These are phyloP conservation scores for Mycena sp. DNA, from an alignment of 1,284 basidiomycete species.

Conservation along the genomic window DNA sequence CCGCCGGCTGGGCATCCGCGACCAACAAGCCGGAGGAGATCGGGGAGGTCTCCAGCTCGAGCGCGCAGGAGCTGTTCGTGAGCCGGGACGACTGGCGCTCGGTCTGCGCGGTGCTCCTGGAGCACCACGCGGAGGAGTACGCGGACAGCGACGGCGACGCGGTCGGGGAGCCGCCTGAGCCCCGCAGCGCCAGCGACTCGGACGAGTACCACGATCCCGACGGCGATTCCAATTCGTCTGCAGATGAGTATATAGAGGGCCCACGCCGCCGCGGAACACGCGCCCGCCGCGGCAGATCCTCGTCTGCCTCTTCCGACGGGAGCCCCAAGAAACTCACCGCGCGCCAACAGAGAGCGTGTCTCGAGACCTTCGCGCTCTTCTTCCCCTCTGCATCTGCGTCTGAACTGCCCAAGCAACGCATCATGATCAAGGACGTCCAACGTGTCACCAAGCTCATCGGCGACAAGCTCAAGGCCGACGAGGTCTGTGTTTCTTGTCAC, in stretches of 20 bases:
- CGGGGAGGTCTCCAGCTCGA: slow-evolving; percentile 26
- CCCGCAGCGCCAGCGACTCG: slow-evolving; percentile 41
- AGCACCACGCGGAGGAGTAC: slow-evolving; percentile 42
- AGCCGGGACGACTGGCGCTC: slow-evolving; percentile 75
- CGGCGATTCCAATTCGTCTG: slow-evolving; percentile 27
- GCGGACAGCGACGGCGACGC: slow-evolving; percentile 40
- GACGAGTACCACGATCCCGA: slow-evolving; percentile 37
- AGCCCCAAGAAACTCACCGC: slow-evolving; percentile 49
- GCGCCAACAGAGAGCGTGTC: slow-evolving; percentile 62
- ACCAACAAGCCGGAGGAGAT: slow-evolving; percentile 30
- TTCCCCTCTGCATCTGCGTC: slow-evolving; percentile 57
- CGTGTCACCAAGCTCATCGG: slow-evolving; percentile 64
- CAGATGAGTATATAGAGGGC: slow-evolving; percentile 44
- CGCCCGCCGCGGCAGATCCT: slow-evolving; percentile 23
- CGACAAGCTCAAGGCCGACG: slow-evolving; percentile 74
- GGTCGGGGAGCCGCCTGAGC: slow-evolving; percentile 36
- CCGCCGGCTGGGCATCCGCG: slow-evolving; percentile 64
- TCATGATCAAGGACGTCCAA: slow-evolving; percentile 72
- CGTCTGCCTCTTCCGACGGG: slow-evolving; percentile 21
- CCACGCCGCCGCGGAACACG: slow-evolving; percentile 34
- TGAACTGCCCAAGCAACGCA: slow-evolving; percentile 58
- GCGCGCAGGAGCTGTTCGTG: slow-evolving; percentile 45
- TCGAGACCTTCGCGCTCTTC: slow-evolving; percentile 71
- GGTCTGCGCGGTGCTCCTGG: slow-evolving; percentile 75
- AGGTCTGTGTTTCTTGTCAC: slow-evolving; percentile 41